phyloP scores from a whole-genome alignment of 2,329 filamentous ascomycete genomes.

The Laburnicola sp. region DNA sequence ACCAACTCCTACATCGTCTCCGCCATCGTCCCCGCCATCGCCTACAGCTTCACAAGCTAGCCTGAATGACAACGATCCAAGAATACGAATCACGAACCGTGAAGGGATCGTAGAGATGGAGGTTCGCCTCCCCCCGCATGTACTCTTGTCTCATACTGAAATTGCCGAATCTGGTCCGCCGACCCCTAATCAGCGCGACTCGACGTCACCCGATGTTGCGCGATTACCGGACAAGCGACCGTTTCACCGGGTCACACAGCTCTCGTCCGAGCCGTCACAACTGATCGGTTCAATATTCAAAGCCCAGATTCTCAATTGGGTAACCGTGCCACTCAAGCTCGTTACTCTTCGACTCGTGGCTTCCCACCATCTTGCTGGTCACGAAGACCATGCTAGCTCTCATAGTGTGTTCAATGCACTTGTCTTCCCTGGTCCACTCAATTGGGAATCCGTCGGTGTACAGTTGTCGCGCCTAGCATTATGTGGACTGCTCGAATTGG shows the following conservation, averaged over 20 bases:
- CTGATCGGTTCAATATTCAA: constrained; percentile 40
- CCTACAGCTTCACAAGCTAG: constrained; percentile 28
- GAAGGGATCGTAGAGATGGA: constrained; percentile 46
- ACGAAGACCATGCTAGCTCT: constrained; percentile 7
- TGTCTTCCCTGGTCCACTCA: constrained; percentile 14
- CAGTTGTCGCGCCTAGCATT: constrained; percentile 39
- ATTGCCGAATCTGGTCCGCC: constrained; percentile 18
- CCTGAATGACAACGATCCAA: constrained; percentile 38
- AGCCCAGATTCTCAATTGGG: constrained; percentile 35
- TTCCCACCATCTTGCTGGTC: constrained; percentile 30
- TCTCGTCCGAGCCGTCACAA: constrained; percentile 39
- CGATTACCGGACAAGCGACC: constrained; percentile 9
- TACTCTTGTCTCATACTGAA: constrained; percentile 36
- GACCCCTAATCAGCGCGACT: constrained; percentile 12
- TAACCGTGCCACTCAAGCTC: constrained; percentile 36
- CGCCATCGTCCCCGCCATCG: constrained; percentile 34
- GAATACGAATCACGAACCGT: constrained; percentile 45
- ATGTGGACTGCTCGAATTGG: constrained; percentile 36
- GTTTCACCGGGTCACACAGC: constrained; percentile 41
- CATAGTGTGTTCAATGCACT: constrained; percentile 15
- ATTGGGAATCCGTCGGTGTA: constrained; percentile 24
- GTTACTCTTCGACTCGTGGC: constrained; percentile 38
- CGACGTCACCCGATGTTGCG: constrained; percentile 7
- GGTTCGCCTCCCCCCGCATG: constrained; percentile 40
- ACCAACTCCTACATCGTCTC: constrained; percentile 32